Conservation (phyloP, 495 filamentous ascomycete genomes). For the Hypoxylon subgilvum region DNA sequence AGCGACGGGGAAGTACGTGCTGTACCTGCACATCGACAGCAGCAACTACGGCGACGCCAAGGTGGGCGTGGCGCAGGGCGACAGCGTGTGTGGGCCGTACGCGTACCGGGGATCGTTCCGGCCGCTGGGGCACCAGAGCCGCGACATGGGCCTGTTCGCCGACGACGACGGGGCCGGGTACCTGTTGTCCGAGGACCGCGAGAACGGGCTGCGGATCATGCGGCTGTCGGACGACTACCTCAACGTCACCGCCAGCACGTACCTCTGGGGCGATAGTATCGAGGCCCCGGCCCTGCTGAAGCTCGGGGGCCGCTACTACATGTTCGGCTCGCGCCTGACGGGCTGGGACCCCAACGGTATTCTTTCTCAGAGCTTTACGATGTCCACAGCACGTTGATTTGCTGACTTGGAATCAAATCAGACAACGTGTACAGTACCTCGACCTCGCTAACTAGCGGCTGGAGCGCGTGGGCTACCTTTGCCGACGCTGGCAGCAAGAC, state of each 20-base stretch:
- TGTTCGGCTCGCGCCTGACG: slow-evolving; percentile 49
- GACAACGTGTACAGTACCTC: slow-evolving; percentile 60
- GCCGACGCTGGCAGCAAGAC: slow-evolving; percentile 60
- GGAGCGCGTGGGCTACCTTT: slow-evolving; percentile 66
- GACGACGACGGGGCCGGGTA: slow-evolving; percentile 66
- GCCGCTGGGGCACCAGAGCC: slow-evolving; percentile 59
- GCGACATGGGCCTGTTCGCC: slow-evolving; percentile 69
- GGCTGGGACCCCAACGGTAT: slow-evolving; percentile 65
- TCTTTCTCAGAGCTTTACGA: no score
- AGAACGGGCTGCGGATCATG: slow-evolving; percentile 60
- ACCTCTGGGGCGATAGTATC: slow-evolving; percentile 55
- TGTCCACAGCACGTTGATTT: slow-evolving; percentile 50
- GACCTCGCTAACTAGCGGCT: slow-evolving; percentile 53
- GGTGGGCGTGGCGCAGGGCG: slow-evolving; percentile 65
- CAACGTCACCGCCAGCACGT: slow-evolving; percentile 53
- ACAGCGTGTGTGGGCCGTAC: slow-evolving; percentile 65
- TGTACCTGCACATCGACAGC: slow-evolving; percentile 72
- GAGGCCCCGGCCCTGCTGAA: slow-evolving; percentile 54
- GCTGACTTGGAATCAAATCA: no score
- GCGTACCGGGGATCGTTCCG: slow-evolving; percentile 43
- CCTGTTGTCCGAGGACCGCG: slow-evolving; percentile 66
- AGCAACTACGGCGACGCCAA: slow-evolving; percentile 67
- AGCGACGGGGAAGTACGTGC: slow-evolving; percentile 58
- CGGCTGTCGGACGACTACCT: slow-evolving; percentile 56
- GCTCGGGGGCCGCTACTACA: slow-evolving; percentile 45